Percentiles rank a stretch among this genome's conserved stretches.
Conservation (phyloP, 768 basidiomycete species). For the Phallus indusiatus region DNA sequence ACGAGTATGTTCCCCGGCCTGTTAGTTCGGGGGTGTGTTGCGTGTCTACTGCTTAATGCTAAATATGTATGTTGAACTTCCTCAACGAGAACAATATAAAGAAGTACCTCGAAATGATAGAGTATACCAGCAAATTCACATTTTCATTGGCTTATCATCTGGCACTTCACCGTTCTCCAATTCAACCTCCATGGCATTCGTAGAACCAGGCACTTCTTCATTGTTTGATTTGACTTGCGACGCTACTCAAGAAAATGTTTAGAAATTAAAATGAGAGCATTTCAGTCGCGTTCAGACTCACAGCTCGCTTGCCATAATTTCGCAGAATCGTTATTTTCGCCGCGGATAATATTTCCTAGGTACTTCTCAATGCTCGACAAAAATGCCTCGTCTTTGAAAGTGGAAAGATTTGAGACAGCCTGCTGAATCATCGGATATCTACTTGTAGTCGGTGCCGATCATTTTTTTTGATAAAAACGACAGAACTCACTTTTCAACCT, state of each 20-base stretch:
- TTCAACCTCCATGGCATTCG: not conserved
- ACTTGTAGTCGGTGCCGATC: too few relatives aligned
- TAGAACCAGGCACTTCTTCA: not conserved
- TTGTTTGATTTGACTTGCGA: not conserved
- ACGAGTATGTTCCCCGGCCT: too few relatives aligned
- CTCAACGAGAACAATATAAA: too few relatives aligned
- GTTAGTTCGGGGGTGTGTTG: too few relatives aligned
- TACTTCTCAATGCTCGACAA: conserved; percentile 5
- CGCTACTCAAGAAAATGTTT: not conserved
- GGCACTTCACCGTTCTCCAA: not conserved
- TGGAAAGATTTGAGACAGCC: conserved; percentile 28
- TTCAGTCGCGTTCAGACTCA: not conserved
- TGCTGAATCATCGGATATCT: conserved; percentile 64
- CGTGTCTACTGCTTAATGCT: too few relatives aligned
- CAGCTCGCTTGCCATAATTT: conserved; percentile 5
- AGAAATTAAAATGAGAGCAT: too few relatives aligned
- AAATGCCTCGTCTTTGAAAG: conserved; percentile 7
- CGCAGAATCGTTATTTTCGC: conserved; percentile 1
- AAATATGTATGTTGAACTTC: too few relatives aligned
- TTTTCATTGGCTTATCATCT: not conserved
- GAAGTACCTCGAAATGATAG: too few relatives aligned
- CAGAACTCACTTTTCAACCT: conserved; percentile 49
- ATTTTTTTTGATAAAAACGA: too few relatives aligned
- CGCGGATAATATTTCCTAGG: conserved; percentile 1
- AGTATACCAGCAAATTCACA: not conserved